Base-by-base conservation (phyloP, 1,284 basidiomycete species). In the Rhodotorula mucilaginosa region DNA sequence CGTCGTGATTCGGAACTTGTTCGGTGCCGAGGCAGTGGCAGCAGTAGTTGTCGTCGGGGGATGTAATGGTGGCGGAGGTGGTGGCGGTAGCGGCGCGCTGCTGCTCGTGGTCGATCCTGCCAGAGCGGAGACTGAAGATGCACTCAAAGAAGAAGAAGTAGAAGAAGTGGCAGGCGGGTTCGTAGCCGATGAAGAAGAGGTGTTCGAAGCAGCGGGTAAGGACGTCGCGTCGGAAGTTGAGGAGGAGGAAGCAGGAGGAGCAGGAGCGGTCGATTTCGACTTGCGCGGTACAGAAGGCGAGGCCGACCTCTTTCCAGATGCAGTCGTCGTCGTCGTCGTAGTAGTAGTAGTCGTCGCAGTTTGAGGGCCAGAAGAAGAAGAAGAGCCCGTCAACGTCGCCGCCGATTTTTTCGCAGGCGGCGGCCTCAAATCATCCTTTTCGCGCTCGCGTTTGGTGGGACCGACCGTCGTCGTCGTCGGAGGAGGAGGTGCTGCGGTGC, bases 1-100 rank as follows among this genome's bases (percentile, higher is more conserved):
- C 23, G 67, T 72, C 23, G 70, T 72, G 64, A 72, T 72, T 29
- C 70, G 62, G 60, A 72, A 63, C 49, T 68, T 68, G 64, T 52
- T 54, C 13, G 67, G 62, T 23, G 34, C 12, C 39, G 61, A 21
- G 46, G 16, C 13, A 10, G 34, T 2, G 12, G 16, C 10, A 18
- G 54, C 7, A 13, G 31, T 7, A 29, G 56, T 23, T 21, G 54
- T 16, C 13, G 49, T 21, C n/a, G 23, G 48, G 7, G 16, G 15
- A 34, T 19, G 31, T 3, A 26, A 31, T 3, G 44, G 54, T 16
- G 21, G 39, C 7, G 8, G 63, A 23, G 46, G 52, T 10, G 34
- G 49, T 5, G 5, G 31, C 31, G 21, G 61, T 1, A 21, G 61
- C 23, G 16, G 31, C 26, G 13, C 39, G 39, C 39, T 44, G 39